Percentiles rank a stretch among this genome's conserved stretches.
Conservation (phyloP, 805 yeast species). For the Myxozyma neglecta region DNA sequence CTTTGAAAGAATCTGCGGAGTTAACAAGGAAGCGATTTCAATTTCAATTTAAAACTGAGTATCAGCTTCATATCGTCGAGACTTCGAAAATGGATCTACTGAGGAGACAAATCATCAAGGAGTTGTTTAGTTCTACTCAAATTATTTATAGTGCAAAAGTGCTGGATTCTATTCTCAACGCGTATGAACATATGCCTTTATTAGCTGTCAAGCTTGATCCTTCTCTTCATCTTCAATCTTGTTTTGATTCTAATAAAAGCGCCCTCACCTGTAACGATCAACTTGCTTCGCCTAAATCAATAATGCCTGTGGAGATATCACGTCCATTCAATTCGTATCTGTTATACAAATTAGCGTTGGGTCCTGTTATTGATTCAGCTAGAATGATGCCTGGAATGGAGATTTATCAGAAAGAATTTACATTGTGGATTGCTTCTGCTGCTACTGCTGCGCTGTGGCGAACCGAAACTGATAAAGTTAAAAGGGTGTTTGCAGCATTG, state of each 20-base stretch:
- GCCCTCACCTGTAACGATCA: background rate
- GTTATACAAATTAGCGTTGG: background rate
- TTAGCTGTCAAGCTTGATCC: slow-evolving; percentile 2
- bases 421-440: background rate
- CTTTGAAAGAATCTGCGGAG: background rate
- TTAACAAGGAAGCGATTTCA: background rate
- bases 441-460: background rate
- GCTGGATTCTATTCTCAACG: background rate
- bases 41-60: background rate
- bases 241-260: background rate
- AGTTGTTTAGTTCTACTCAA: background rate
- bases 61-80: background rate
- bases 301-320: background rate
- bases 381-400: slow-evolving; percentile 1
- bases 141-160: background rate
- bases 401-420: background rate
- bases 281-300: background rate
- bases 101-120: background rate
- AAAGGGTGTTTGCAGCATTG: background rate
- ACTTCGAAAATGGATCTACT: background rate
- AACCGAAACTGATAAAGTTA: background rate
- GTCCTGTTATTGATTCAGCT: background rate
- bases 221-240: slow-evolving; percentile 1
- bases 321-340: background rate
- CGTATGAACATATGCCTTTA: background rate